A percentile compares a stretch with the other conserved stretches of the same genome.
These are phyloP conservation scores for Marasmius oreades DNA, from an alignment of 1,284 basidiomycete species.

Conservation along the genomic window DNA sequence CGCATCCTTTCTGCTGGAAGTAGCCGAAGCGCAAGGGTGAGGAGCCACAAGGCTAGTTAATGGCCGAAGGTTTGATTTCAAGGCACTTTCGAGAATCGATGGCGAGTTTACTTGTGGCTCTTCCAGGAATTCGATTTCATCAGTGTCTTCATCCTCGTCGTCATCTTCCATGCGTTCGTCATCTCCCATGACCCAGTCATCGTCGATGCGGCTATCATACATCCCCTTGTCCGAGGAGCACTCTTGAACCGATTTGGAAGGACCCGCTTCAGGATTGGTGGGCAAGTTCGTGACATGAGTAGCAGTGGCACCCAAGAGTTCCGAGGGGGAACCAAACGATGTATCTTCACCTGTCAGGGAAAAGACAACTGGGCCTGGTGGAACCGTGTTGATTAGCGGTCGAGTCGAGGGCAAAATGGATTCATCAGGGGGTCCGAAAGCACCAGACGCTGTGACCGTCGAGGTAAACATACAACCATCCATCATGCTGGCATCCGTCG, in stretches of 20 bases:
- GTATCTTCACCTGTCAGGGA: neutral
- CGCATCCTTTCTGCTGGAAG: conserved; percentile 30
- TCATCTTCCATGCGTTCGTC: conserved; percentile 45
- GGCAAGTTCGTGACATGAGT: conserved; percentile 11
- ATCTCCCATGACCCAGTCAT: conserved; percentile 60
- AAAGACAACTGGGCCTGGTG: neutral
- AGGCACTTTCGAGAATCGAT: neutral
- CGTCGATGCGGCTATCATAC: conserved; percentile 25
- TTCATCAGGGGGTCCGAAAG: neutral
- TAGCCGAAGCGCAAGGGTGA: neutral
- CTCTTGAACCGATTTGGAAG: neutral
- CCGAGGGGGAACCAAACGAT: neutral
- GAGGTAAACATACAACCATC: neutral
- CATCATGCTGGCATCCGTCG: neutral
- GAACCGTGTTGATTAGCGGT: neutral
- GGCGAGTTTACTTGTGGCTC: conserved; percentile 11
- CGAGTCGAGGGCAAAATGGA: neutral
- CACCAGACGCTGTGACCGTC: neutral
- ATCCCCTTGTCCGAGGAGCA: conserved; percentile 4
- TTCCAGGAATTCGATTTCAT: conserved; percentile 14
- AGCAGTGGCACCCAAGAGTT: neutral
- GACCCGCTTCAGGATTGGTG: neutral
- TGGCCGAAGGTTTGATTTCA: neutral
- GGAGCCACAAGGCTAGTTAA: neutral
- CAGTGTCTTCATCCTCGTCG: conserved; percentile 20